Evolutionary conservation across 768 basidiomycete species (phyloP).

Genomic region (Royoungia palumana): DNA sequence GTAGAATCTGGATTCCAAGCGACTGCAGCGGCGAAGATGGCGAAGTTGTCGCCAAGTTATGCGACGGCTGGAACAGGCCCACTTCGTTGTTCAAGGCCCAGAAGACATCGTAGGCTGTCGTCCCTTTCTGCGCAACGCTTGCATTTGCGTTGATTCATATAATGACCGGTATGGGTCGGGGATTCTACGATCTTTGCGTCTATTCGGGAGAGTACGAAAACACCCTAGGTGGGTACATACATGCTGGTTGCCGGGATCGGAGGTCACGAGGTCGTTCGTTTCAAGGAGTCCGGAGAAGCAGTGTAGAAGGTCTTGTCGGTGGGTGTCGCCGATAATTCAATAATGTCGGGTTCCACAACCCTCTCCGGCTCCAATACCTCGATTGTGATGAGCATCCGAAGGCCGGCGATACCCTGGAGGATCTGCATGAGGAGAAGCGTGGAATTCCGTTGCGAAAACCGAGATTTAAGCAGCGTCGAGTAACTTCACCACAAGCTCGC

Average conservation of each 20-base stretch:
- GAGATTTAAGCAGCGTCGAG: conserved; percentile 66
- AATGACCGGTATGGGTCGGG: conserved; percentile 54
- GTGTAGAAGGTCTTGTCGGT: conserved; percentile 51
- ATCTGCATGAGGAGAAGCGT: conserved; percentile 60
- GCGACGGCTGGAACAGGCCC: conserved; percentile 56
- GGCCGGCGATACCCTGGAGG: conserved; percentile 60
- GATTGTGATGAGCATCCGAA: conserved; percentile 75
- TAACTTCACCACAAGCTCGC: conserved; percentile 58
- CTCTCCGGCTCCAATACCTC: conserved; percentile 83
- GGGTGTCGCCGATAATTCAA: conserved; percentile 52
- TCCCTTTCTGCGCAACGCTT: conserved; percentile 47
- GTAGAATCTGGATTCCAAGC: conserved; percentile 69
- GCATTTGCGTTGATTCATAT: conserved; percentile 49
- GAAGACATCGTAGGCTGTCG: conserved; percentile 52
- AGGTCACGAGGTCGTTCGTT: conserved; percentile 58
- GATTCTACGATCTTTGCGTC: conserved; percentile 43
- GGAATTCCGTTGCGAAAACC: conserved; percentile 62
- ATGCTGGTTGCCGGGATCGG: conserved; percentile 60
- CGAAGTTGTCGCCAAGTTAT: conserved; percentile 59
- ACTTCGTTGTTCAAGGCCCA: conserved; percentile 57
- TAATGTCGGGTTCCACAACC: conserved; percentile 47
- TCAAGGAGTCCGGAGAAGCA: conserved; percentile 57
- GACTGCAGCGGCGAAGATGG: conserved; percentile 73
- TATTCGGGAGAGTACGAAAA: conserved; percentile 73
- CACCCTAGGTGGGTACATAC: conserved; percentile 72